Evolutionary conservation across 108 stramenopile genomes (phyloP), one percentile per base, ranked within the genome.

Genomic region (Parietichytrium sp.): DNA sequence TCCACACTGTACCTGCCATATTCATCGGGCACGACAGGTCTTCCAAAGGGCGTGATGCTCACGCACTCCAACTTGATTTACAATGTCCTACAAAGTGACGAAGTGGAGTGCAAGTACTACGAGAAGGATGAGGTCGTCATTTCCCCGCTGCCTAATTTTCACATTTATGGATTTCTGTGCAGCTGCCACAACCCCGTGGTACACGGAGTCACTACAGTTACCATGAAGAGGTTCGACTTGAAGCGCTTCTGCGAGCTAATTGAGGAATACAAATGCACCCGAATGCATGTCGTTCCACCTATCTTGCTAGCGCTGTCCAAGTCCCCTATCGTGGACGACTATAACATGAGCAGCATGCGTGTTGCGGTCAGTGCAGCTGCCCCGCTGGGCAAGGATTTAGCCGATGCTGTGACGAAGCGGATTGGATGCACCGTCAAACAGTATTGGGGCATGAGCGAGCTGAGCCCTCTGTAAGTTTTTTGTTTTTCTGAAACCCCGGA

Each of bases 11-110:
- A 93, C 79, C 83, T 97, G 13, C 96, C 95, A 18, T 97, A 93
- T 83, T 94, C 93, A 7, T 92, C 91, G 49, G 96, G 96, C 4
- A 97, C 96, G 3, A 97, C 96, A n/a, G 96, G 96, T 48, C 52
- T 92, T 27, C 93, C 95, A 12, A 97, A 97, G 81, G 96, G 95
- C 29, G 95, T 95, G n/a, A 87, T 92, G 79, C 81, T 97, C 54
- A 90, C 89, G 26, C 95, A 96, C 88, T 54, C 80, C 29, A 97
- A 97, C 82, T 83, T 97, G 42, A 84, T 92, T 29, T 80, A 85
- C 18, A 95, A 95, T 82, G 51, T 95, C 20, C 55, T 91, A 20
- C 93, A 94, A 79, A 49, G 89, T 26, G 83, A 91, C 31, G 86
- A 83, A 51, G 81, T 91, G 0, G 94, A 93, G 38, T 20, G 3